These are phyloP conservation scores for Penicillium crustosum DNA, from an alignment of 2,329 filamentous ascomycete genomes.

Conservation along the genomic window DNA sequence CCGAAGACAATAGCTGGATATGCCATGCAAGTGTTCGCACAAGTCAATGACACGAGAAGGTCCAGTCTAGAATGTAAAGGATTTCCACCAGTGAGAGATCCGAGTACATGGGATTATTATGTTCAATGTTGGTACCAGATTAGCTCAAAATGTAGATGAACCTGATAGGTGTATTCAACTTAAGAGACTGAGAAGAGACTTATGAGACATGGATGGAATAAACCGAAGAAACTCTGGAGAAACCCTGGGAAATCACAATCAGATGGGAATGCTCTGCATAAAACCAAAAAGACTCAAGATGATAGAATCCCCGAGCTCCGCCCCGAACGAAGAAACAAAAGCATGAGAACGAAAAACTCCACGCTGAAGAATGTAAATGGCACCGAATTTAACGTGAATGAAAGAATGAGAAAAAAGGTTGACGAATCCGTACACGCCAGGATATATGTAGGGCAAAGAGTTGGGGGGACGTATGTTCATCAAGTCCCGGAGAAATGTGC, in stretches of 20 bases:
- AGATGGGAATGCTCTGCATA: slow-evolving; percentile 8
- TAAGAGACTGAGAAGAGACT: not conserved
- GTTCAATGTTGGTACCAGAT: not conserved
- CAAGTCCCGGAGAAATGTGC: slow-evolving; percentile 17
- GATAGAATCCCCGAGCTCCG: not conserved
- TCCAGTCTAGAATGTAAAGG: not conserved
- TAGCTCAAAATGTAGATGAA: not conserved
- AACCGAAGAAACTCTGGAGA: slow-evolving; percentile 4
- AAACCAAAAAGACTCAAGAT: slow-evolving; percentile 9
- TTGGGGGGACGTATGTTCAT: slow-evolving; percentile 13
- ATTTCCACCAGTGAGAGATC: not conserved
- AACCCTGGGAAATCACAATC: slow-evolving; percentile 7
- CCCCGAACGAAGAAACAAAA: not conserved
- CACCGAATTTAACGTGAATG: not conserved
- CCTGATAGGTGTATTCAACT: not conserved
- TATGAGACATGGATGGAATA: not conserved
- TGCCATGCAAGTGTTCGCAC: slow-evolving; percentile 11
- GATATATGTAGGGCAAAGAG: slow-evolving; percentile 19
- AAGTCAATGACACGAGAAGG: not conserved
- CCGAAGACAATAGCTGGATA: slow-evolving; percentile 1
- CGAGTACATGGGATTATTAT: not conserved
- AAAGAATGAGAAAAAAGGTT: not conserved
- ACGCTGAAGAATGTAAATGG: slow-evolving; percentile 20
- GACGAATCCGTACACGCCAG: slow-evolving; percentile 19
- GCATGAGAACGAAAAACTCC: slow-evolving; percentile 22